These are phyloP conservation scores for Aspergillus unguis DNA, from an alignment of 2,329 filamentous ascomycete species.

Conservation along the genomic window DNA sequence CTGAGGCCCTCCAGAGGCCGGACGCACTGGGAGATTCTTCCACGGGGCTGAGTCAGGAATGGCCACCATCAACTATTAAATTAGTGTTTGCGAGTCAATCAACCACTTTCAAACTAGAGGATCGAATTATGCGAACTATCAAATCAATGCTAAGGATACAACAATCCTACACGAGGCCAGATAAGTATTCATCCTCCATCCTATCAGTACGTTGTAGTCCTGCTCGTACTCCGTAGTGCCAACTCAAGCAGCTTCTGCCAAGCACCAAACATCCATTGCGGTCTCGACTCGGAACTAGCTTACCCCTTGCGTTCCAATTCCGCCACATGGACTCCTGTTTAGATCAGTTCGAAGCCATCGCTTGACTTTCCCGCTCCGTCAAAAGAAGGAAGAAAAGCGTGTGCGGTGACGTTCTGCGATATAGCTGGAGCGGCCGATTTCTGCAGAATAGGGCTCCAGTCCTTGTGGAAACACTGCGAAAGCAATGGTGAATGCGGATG, in stretches of 20 bases:
- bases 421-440: conserved; percentile 28
- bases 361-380: conserved; percentile 27
- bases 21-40: conserved; percentile 7
- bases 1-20: background rate
- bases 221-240: background rate
- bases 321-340: conserved; percentile 2
- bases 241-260: conserved; percentile 1
- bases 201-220: conserved; percentile 2
- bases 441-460: conserved; percentile 18
- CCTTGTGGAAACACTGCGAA: conserved; percentile 21
- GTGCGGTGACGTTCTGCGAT: conserved; percentile 30
- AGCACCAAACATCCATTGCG: background rate
- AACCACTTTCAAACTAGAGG: background rate
- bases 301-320: conserved; percentile 2
- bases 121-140: conserved; percentile 6
- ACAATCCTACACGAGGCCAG: conserved; percentile 7
- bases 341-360: conserved; percentile 6
- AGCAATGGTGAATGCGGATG: conserved; percentile 18
- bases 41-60: conserved; percentile 13
- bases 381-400: conserved; percentile 28
- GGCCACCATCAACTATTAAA: conserved; percentile 2
- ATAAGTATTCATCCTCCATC: conserved; percentile 5
- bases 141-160: conserved; percentile 10
- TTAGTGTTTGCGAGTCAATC: conserved; percentile 4
- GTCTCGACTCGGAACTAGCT: background rate